Evolutionary conservation across 2,329 filamentous ascomycete species (phyloP), one percentile per base, ranked within the genome.

Genomic region (Hypoxylon rubiginosum): DNA sequence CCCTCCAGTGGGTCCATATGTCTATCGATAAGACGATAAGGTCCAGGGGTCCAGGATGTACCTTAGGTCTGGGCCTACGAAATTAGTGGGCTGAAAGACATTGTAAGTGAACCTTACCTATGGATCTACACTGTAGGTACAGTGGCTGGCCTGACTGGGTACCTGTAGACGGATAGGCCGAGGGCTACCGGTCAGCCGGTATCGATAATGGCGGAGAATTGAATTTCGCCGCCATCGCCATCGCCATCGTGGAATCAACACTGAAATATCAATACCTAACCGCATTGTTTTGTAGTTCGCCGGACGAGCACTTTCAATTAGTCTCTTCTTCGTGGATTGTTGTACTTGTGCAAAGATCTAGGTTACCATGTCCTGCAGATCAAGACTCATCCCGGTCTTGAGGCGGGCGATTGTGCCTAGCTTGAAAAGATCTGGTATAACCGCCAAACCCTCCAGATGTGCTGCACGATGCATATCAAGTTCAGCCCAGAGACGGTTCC

Each of bases 291-390:
- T 49, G 30, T n/a, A 19, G 39, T 43, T 43, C 13, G 3, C 34
- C 6, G 15, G 2, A 15, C 6, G 34, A 39, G n/a, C 4, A 39
- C 15, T 15, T n/a, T n/a, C 15, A 39, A 39, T n/a, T 39, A 39
- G 15, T 5, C 34, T 39, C 34, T n/a, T n/a, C 15, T n/a, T 15
- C 45, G 5, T 43, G 9, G 45, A 17, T n/a, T 17, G n/a, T 54
- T 56, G 49, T 48, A 50, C 45, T 24, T 30, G 30, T 52, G 19
- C 30, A 45, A 50, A 53, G 49, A 19, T 59, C 59, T 11, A 63
- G 39, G 39, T 6, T 21, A 13, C 36, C 19, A 77, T 77, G 75
- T 72, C 75, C 43, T 74, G 68, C 57, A 74, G 74, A 70, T 73
- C 72, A 24, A 75, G 71, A 66, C 54, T 78, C 28, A 62, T 70